phyloP scores from a whole-genome alignment of 2,329 filamentous ascomycete species.

The Phoma herbarum region DNA sequence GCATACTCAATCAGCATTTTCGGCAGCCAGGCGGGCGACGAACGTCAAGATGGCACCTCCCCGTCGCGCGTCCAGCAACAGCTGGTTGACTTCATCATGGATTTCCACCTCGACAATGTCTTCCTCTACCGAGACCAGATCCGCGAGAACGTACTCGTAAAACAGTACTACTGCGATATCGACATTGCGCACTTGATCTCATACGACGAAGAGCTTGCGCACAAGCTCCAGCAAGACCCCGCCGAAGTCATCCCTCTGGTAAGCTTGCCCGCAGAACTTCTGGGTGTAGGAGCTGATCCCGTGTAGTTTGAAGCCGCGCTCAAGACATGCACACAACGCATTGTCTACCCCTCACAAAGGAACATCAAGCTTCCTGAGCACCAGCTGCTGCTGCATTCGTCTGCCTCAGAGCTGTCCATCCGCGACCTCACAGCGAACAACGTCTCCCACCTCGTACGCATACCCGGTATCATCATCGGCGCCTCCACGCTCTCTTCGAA shows the following conservation, averaged over 20 bases:
- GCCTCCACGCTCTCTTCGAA: conserved; percentile 97
- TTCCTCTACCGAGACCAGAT: conserved; percentile 98
- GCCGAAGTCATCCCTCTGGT: conserved; percentile 92
- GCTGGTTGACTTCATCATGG: conserved; percentile 89
- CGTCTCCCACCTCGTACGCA: conserved; percentile 92
- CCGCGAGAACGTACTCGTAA: conserved; percentile 90
- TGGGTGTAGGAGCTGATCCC: conserved; percentile 25
- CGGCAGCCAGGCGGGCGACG: conserved; percentile 54
- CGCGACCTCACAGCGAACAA: conserved; percentile 91
- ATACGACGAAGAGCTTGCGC: conserved; percentile 93
- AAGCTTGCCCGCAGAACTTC: conserved; percentile 42
- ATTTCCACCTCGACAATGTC: conserved; percentile 91
- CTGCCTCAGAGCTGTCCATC: conserved; percentile 88
- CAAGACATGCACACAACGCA: conserved; percentile 89
- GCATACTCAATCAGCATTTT: conserved; percentile 87
- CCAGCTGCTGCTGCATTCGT: conserved; percentile 93
- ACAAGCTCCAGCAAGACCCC: conserved; percentile 87
- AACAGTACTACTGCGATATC: conserved; percentile 95
- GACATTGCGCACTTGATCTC: conserved; percentile 95
- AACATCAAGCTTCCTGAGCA: conserved; percentile 81
- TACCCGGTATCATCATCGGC: conserved; percentile 96
- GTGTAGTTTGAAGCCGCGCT: conserved; percentile 86
- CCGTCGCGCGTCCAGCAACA: conserved; percentile 70
- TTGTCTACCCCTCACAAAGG: conserved; percentile 81
- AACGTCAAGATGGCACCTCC: conserved; percentile 41